Base-by-base conservation (phyloP, 2,329 filamentous ascomycete genomes). In the Penicillium griseofulvum region DNA sequence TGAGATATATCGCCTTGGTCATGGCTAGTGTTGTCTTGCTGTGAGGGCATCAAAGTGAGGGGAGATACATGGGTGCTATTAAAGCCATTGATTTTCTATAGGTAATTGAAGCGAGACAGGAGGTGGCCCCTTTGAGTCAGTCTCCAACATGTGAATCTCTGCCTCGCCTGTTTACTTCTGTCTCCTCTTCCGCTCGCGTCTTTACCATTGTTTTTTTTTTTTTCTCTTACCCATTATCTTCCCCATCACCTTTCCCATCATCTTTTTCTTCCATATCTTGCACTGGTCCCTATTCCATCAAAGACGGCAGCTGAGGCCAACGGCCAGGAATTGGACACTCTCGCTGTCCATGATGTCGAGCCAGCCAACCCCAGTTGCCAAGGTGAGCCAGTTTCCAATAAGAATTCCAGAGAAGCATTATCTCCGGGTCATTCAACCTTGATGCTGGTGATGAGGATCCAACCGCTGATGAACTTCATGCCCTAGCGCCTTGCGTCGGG, bases 401-500 rank as follows among this genome's bases (percentile, higher is more conserved):
- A 16, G 17, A 33, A 16, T 4, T 24, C 17, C 10, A 33, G 17
- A 14, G 33, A 22, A 22, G 28, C 22, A 22, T 33, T 28, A 14
- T 45, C 28, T 5, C 28, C 12, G 28, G 16, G 42, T 45, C 42
- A 6, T 45, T 33, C 42, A 14, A 45, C 17, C 28, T 45, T 16
- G 17, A 17, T 22, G 28, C 17, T 5, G 11, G 14, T 45, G 43
- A 45, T 5, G 43, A 45, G 17, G 14, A 45, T 8, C 43, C 43
- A 16, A 45, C 28, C 5, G n/a, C 17, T n/a, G 28, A 45, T n/a
- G 43, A 45, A 16, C 28, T 45, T n/a, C 43, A 33, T 24, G 43
- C 17, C 17, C 12, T 17, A 45, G 24, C 14, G 43, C 43, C 17
- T 33, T 45, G 26, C 72, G 71, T 41, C 69, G 73, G 22, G 67